Conservation (phyloP, 2,329 filamentous ascomycete genomes). For the Dactylellina haptotyla region DNA sequence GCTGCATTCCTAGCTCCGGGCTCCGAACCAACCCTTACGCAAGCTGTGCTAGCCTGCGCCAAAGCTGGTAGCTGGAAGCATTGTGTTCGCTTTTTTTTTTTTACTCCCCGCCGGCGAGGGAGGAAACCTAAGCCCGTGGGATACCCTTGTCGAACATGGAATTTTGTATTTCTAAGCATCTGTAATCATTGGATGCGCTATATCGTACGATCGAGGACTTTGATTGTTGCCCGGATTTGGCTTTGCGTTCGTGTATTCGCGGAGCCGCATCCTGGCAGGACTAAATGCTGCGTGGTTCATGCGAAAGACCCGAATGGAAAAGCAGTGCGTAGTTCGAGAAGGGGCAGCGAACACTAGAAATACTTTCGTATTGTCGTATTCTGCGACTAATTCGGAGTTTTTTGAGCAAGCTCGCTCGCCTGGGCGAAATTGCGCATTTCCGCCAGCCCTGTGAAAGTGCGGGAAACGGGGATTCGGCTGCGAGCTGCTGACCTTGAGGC, state of each 20-base stretch:
- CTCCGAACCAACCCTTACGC: neutral
- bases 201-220: neutral
- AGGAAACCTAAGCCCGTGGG: too few relatives aligned
- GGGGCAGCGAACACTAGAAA: neutral
- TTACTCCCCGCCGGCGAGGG: neutral
- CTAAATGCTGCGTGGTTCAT: too few relatives aligned
- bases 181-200: too few relatives aligned
- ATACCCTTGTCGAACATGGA: too few relatives aligned
- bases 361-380: conserved; percentile 27
- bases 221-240: too few relatives aligned
- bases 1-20: conserved; percentile 9
- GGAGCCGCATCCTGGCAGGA: too few relatives aligned
- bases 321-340: neutral
- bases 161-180: conserved; percentile 21
- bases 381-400: neutral
- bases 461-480: neutral
- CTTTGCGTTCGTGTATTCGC: too few relatives aligned
- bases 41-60: too few relatives aligned
- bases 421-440: too few relatives aligned
- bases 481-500: conserved; percentile 9
- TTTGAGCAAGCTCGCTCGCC: too few relatives aligned
- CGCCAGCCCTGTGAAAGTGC: neutral
- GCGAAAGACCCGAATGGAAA: neutral
- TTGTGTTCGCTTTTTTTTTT: neutral
- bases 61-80: too few relatives aligned